Conservation (phyloP, 495 filamentous ascomycete genomes). For the Daldinia childiae region DNA sequence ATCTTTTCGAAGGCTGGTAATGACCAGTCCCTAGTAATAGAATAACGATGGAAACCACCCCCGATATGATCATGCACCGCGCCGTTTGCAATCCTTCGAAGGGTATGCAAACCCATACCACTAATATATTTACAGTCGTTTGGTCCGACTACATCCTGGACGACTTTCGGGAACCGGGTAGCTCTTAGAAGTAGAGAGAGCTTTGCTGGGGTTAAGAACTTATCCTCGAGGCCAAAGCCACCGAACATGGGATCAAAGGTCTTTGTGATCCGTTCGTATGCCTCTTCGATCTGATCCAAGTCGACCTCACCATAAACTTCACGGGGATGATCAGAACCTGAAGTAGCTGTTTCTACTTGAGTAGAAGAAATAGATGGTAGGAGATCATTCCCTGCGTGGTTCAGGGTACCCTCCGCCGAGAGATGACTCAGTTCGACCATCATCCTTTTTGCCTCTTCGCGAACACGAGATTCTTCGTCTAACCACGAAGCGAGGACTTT, state of each 20-base stretch:
- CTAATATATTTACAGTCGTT: constrained; percentile 78
- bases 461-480: constrained; percentile 81
- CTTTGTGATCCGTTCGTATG: constrained; percentile 77
- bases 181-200: constrained; percentile 84
- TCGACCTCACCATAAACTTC: constrained; percentile 69
- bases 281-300: constrained; percentile 90
- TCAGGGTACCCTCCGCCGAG: constrained; percentile 83
- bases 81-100: constrained; percentile 83
- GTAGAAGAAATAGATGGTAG: constrained; percentile 13
- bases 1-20: constrained; percentile 99
- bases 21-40: constrained; percentile 89
- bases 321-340: constrained; percentile 33
- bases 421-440: constrained; percentile 83
- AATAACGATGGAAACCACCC: constrained; percentile 89
- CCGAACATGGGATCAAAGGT: constrained; percentile 82
- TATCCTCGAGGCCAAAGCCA: constrained; percentile 83
- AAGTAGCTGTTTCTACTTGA: constrained; percentile 11
- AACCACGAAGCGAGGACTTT: constrained; percentile 86
- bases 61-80: constrained; percentile 95
- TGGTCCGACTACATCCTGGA: constrained; percentile 85
- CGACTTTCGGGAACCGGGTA: constrained; percentile 72
- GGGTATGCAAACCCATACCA: constrained; percentile 82
- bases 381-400: constrained; percentile 48
- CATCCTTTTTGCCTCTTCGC: constrained; percentile 83
- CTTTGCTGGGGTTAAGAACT: constrained; percentile 91